These are phyloP conservation scores for Candida sp. DNA, from an alignment of 1,139 yeast genomes.

Conservation along the genomic window DNA sequence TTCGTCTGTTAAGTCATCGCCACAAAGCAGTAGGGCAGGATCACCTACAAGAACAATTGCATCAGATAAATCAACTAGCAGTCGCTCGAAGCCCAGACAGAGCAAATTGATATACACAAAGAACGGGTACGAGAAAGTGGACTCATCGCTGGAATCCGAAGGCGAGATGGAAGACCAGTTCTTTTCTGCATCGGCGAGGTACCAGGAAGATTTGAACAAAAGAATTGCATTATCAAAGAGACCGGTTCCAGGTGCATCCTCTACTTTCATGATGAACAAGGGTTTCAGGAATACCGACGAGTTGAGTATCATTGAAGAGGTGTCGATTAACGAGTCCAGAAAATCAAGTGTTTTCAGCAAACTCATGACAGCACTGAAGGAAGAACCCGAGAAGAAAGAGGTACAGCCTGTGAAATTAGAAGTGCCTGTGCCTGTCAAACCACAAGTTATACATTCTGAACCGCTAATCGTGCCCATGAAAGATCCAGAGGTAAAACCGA, in stretches of 20 bases:
- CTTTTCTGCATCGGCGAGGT: background rate
- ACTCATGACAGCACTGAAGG: background rate
- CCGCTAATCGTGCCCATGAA: background rate
- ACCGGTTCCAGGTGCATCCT: constrained; percentile 28
- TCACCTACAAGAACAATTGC: constrained; percentile 16
- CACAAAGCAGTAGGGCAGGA: constrained; percentile 3
- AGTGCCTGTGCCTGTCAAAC: background rate
- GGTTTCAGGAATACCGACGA: constrained; percentile 29
- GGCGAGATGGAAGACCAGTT: constrained; percentile 11
- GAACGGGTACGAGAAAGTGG: constrained; percentile 39
- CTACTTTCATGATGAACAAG: constrained; percentile 22
- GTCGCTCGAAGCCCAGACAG: constrained; percentile 14
- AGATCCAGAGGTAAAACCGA: background rate
- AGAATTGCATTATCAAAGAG: constrained; percentile 18
- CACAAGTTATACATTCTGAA: background rate
- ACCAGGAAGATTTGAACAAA: constrained; percentile 7
- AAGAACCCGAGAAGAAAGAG: background rate
- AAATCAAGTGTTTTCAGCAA: constrained; percentile 26
- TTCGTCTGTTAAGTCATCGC: constrained; percentile 19
- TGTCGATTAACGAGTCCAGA: constrained; percentile 35
- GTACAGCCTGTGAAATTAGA: background rate
- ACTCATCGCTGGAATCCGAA: constrained; percentile 31
- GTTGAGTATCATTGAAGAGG: constrained; percentile 50
- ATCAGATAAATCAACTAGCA: background rate
- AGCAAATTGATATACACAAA: constrained; percentile 42